These are phyloP conservation scores for Lathyrus sativus DNA, from an alignment of 306 rosid genomes.

Conservation along the genomic window DNA sequence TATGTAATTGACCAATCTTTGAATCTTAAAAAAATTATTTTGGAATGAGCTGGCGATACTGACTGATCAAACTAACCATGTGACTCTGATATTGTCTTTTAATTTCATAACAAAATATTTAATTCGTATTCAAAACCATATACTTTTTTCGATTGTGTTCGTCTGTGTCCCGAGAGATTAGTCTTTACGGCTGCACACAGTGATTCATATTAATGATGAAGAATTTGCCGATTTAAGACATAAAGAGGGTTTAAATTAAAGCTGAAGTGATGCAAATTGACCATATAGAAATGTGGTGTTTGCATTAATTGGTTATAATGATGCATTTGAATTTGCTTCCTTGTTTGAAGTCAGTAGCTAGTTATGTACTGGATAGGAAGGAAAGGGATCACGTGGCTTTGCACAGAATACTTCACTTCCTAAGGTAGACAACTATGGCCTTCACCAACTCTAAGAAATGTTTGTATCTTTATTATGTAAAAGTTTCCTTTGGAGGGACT, in stretches of 20 bases:
- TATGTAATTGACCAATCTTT: conserved; percentile 50
- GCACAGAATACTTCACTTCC: conserved; percentile 36
- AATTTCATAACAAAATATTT: background rate
- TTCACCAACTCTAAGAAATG: conserved; percentile 32
- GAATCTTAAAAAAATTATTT: conserved; percentile 42
- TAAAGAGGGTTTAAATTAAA: conserved; percentile 11
- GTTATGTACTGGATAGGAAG: background rate
- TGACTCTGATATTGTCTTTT: conserved; percentile 39
- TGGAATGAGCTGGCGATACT: conserved; percentile 66
- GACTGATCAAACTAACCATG: conserved; percentile 66
- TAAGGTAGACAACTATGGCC: conserved; percentile 39
- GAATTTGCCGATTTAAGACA: conserved; percentile 25
- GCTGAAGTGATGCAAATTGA: conserved; percentile 9
- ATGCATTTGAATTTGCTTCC: conserved; percentile 37
- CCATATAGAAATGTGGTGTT: conserved; percentile 32
- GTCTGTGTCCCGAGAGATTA: no score
- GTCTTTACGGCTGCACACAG: no score
- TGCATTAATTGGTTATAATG: conserved; percentile 37
- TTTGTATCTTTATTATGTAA: conserved; percentile 30
- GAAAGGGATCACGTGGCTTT: conserved; percentile 49
- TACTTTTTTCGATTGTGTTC: no score
- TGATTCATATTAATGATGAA: background rate
- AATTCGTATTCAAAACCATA: no score
- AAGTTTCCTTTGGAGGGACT: conserved; percentile 30
- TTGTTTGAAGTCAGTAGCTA: conserved; percentile 24